These are phyloP conservation scores for Diddensiella caesifluorescens DNA, from an alignment of 805 yeast species.

Conservation along the genomic window DNA sequence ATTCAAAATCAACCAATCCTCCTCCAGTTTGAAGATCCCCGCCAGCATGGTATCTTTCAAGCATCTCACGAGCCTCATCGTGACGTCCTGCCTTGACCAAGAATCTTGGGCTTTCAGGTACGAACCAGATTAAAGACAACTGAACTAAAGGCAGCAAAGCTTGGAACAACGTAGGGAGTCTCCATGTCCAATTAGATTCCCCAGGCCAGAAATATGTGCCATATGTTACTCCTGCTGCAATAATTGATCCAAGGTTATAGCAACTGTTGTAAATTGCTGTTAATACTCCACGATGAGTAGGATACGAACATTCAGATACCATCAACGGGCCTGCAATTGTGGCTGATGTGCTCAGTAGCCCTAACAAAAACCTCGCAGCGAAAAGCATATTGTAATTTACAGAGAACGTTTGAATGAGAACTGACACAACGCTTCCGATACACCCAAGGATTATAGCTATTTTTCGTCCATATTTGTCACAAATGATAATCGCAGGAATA, in stretches of 20 bases:
- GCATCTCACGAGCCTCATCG: slow-evolving; percentile 49
- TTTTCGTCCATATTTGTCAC: slow-evolving; percentile 61
- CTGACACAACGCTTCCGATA: slow-evolving; percentile 51
- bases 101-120: slow-evolving; percentile 90
- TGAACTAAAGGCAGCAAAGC: slow-evolving; percentile 54
- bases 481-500: slow-evolving; percentile 43
- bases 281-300: slow-evolving; percentile 55
- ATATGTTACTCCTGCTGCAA: slow-evolving; percentile 72
- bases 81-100: slow-evolving; percentile 55
- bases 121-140: slow-evolving; percentile 42
- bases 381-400: slow-evolving; percentile 57
- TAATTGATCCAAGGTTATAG: slow-evolving; percentile 63
- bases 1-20: slow-evolving; percentile 13
- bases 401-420: slow-evolving; percentile 41
- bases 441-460: slow-evolving; percentile 51
- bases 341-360: slow-evolving; percentile 67
- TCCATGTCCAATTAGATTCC: slow-evolving; percentile 47
- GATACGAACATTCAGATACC: slow-evolving; percentile 66
- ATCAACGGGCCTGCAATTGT: slow-evolving; percentile 67
- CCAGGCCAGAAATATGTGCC: slow-evolving; percentile 47
- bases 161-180: slow-evolving; percentile 72
- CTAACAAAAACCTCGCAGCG: slow-evolving; percentile 62
- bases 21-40: slow-evolving; percentile 27
- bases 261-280: slow-evolving; percentile 64
- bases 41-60: slow-evolving; percentile 19